Base-by-base conservation (phyloP, 108 stramenopile species). In the Nannochloropsis granulata region DNA sequence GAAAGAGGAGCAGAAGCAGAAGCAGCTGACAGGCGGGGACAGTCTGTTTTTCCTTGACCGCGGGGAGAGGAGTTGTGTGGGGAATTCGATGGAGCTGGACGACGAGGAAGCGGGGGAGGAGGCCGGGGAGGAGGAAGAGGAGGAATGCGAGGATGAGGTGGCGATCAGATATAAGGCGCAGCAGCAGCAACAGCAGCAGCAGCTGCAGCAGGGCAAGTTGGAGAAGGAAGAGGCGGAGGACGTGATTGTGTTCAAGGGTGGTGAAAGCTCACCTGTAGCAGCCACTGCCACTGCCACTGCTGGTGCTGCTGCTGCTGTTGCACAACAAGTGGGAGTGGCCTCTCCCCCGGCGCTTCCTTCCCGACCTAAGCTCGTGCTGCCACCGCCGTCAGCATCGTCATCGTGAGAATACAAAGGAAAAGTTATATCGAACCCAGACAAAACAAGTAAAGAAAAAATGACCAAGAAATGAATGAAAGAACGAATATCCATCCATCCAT, bases 131-230 rank as follows among this genome's bases (percentile, higher is more conserved):
- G 56, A n/a, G 56, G 56, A 71, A n/a, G n/a, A n/a, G 7, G 56
- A 16, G 56, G 56, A 2, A 10, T 71, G 56, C 56, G 56, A 71
- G 7, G 56, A 71, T 71, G 56, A 16, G 56, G 56, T 71, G 5
- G 56, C 56, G 2, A 93, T 92, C 82, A 94, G 95, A 42, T 86
- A 95, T 92, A 93, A 92, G 14, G 92, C 90, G 24, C 89, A 94
- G 89, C 43, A 44, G 82, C 43, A 43, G 16, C 44, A 44, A 10
- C 13, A 44, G 16, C 82, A 19, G 25, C 43, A 43, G 21, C 21
- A n/a, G 0, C 13, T 46, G 13, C 21, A 2, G 21, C 16, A 71
- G 11, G 21, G 21, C n/a, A n/a, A 71, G n/a, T 71, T 10, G 56
- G 56, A 71, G 56, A n/a, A n/a, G 2, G 11, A 3, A 71, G 56